These are phyloP conservation scores for Trichosporon sp. DNA, from an alignment of 1,284 basidiomycete species.

Conservation along the genomic window DNA sequence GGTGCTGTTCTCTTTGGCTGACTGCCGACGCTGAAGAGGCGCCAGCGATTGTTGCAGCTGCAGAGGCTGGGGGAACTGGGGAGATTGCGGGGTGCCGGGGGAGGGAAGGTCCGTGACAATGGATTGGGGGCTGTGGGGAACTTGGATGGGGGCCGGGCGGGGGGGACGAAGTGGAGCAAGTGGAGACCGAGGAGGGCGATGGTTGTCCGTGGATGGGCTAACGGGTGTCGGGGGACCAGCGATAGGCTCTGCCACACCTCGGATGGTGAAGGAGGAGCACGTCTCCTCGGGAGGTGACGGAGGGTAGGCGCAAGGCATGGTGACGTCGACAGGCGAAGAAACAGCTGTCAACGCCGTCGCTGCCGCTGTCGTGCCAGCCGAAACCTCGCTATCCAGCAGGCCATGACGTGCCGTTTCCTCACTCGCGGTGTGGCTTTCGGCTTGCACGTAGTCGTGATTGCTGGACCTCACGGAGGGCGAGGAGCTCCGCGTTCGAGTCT, in stretches of 20 bases:
- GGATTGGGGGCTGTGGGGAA: constrained; percentile 1
- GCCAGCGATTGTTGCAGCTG: constrained; percentile 13
- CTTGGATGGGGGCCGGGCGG: not conserved
- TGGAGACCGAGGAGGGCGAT: not conserved
- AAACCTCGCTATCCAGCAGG: not conserved
- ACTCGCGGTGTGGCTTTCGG: not conserved
- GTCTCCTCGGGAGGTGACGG: constrained; percentile 10
- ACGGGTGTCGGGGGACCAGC: not conserved
- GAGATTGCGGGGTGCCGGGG: not conserved
- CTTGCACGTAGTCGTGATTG: not conserved
- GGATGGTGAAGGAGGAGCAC: not conserved
- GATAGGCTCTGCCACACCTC: not conserved
- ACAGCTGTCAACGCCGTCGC: not conserved
- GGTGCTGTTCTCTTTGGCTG: not conserved
- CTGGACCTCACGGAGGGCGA: not conserved
- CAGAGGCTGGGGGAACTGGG: not conserved
- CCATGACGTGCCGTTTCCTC: not conserved
- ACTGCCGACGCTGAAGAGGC: not conserved
- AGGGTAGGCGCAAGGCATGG: constrained; percentile 2
- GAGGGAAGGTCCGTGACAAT: not conserved
- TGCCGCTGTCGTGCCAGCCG: not conserved
- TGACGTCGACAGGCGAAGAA: not conserved
- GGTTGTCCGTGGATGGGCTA: not conserved
- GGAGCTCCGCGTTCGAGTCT: not conserved
- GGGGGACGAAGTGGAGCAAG: not conserved